These are phyloP conservation scores for Amanita polypyramis DNA, from an alignment of 768 basidiomycete genomes.

Conservation along the genomic window DNA sequence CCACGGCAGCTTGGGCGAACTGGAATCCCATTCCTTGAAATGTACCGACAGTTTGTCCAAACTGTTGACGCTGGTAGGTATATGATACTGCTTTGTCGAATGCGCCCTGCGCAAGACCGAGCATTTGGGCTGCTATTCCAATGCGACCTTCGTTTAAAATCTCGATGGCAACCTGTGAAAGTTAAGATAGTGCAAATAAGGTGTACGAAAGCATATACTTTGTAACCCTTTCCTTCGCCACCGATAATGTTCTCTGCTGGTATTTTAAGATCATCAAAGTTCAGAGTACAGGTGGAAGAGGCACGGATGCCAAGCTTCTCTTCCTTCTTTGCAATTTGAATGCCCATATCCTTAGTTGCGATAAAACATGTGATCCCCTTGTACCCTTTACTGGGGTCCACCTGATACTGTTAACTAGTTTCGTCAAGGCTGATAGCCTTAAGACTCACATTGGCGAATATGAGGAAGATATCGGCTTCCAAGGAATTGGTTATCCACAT, in stretches of 20 bases:
- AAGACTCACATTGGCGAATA: slow-evolving; percentile 80
- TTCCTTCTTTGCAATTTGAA: slow-evolving; percentile 97
- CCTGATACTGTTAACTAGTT: slow-evolving; percentile 21
- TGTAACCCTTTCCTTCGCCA: slow-evolving; percentile 87
- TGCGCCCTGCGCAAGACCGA: slow-evolving; percentile 94
- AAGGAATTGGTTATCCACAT: slow-evolving; percentile 99
- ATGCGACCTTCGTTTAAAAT: slow-evolving; percentile 96
- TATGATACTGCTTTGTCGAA: slow-evolving; percentile 95
- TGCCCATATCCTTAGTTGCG: slow-evolving; percentile 92
- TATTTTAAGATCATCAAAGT: slow-evolving; percentile 85
- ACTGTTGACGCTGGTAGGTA: slow-evolving; percentile 89
- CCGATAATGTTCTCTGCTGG: slow-evolving; percentile 87
- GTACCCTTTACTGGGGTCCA: slow-evolving; percentile 89
- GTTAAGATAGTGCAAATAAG: neutral
- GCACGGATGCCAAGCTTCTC: slow-evolving; percentile 96
- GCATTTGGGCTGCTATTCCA: slow-evolving; percentile 97
- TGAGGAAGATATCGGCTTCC: slow-evolving; percentile 85
- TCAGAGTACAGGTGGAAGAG: slow-evolving; percentile 88
- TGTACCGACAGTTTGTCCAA: slow-evolving; percentile 85
- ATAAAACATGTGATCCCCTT: slow-evolving; percentile 99
- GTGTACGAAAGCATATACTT: slow-evolving; percentile 27
- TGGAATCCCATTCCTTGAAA: slow-evolving; percentile 98
- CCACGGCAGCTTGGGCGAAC: slow-evolving; percentile 80
- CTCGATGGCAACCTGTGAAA: slow-evolving; percentile 76
- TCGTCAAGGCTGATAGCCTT: neutral